Base-by-base conservation (phyloP, 805 yeast species). In the Candida argentea region DNA sequence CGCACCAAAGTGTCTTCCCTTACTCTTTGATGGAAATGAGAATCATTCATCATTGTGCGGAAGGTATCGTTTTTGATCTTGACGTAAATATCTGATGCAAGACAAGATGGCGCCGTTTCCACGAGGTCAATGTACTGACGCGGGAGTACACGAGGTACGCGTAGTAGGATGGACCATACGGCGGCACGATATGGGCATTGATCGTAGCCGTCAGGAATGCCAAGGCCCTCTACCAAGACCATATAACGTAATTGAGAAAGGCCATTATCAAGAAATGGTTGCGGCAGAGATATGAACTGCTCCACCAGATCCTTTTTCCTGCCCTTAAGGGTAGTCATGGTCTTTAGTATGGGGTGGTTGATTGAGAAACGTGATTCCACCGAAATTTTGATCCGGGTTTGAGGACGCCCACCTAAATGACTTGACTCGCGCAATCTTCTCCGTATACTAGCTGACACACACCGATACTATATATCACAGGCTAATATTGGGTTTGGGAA, bases 61-160 rank as follows among this genome's bases (percentile, higher is more conserved):
- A 84, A 84, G 1, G 94, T 80, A 45, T 86, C 95, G 48, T 86
- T 81, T 33, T 75, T 68, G 33, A 86, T 85, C 52, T 86, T 86
- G 20, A 67, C 57, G 32, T 75, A 73, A 6, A 74, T 60, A 0
- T 65, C 63, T 2, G 79, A 71, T 9, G 49, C 36, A 16, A 61
- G 42, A 14, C 34, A 30, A n/a, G 29, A 30, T 4, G 79, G 74
- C 0, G 84, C 83, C 19, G 57, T 50, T 6, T 64, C 45, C 2
- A 80, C 65, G 5, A 60, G 32, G 6, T 64, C 52, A 15, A 72
- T 30, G 44, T 86, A 86, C 26, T 57, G 52, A 13, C 65, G 63
- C 2, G 84, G 63, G 4, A 70, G 61, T 18, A 66, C 61, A 25
- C 79, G 75, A 1, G 77, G 70, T 0, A 74, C 76, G 24, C 83